These are phyloP conservation scores for Pestalotiopsis sp. DNA, from an alignment of 2,329 filamentous ascomycete species.

Conservation along the genomic window DNA sequence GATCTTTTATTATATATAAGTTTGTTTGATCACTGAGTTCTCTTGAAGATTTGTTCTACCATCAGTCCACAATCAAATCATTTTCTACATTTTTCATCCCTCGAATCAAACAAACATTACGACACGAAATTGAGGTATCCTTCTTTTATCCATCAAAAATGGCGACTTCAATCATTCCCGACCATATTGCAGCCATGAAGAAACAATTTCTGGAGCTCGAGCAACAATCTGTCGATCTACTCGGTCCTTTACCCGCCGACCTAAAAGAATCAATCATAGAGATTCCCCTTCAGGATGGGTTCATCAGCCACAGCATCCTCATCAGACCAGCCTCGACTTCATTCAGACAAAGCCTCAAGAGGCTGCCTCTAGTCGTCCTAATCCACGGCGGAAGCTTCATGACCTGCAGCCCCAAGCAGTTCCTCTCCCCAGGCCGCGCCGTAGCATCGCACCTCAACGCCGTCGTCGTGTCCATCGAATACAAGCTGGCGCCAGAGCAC, in stretches of 20 bases:
- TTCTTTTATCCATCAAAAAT: neutral
- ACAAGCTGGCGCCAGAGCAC: slow-evolving; percentile 59
- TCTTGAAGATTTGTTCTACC: neutral
- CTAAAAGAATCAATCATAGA: neutral
- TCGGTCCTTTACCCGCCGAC: neutral
- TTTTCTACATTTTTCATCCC: neutral
- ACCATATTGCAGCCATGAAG: neutral
- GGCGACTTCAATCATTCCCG: neutral
- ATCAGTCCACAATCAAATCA: neutral
- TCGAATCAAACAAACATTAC: neutral
- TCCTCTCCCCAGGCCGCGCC: slow-evolving; percentile 13
- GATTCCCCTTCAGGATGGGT: neutral
- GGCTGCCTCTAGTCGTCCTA: slow-evolving; percentile 15
- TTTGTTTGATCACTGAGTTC: neutral
- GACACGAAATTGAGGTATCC: neutral
- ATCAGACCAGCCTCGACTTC: neutral
- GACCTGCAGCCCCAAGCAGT: slow-evolving; percentile 14
- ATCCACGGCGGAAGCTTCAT: slow-evolving; percentile 18
- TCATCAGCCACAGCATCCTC: neutral
- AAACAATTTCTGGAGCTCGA: neutral
- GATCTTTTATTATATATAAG: neutral
- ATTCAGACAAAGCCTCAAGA: neutral
- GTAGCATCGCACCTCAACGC: slow-evolving; percentile 12
- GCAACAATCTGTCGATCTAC: neutral
- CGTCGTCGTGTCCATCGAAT: slow-evolving; percentile 27